Conservation (phyloP, 164 flowering plant genomes). For the Saururus chinensis region DNA sequence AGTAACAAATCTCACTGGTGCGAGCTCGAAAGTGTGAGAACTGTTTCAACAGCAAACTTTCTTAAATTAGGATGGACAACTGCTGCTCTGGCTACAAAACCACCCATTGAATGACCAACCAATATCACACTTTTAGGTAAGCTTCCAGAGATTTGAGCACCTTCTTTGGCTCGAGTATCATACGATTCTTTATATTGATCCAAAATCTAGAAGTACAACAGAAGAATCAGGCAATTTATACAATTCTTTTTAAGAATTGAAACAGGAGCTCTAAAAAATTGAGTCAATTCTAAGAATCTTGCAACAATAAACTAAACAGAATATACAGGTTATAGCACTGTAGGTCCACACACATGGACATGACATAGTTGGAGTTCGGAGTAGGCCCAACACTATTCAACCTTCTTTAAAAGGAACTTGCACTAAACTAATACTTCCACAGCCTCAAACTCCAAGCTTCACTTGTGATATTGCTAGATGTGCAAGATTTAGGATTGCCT, state of each 20-base stretch:
- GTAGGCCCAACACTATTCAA: not conserved
- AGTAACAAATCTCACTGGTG: slow-evolving; percentile 60
- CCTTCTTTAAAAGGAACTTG: not conserved
- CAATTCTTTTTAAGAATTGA: not conserved
- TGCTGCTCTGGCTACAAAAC: slow-evolving; percentile 99
- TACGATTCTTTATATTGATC: slow-evolving; percentile 78
- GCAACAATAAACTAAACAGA: not conserved
- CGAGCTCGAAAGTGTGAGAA: slow-evolving; percentile 89
- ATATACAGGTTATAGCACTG: not conserved
- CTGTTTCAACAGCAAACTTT: slow-evolving; percentile 78
- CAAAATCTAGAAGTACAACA: slow-evolving; percentile 48
- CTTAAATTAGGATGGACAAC: slow-evolving; percentile 68
- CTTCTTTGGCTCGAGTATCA: slow-evolving; percentile 59
- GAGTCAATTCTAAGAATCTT: too few relatives aligned
- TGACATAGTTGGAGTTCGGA: not conserved
- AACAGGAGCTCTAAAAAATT: not conserved
- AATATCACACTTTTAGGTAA: slow-evolving; percentile 83
- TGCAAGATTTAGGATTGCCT: not conserved
- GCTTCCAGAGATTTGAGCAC: slow-evolving; percentile 46
- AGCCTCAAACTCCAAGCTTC: not conserved
- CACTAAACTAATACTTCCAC: not conserved
- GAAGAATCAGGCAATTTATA: not conserved
- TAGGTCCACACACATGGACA: too few relatives aligned
- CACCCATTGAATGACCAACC: slow-evolving; percentile 99
- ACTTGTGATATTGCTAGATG: not conserved